These are phyloP conservation scores for Rhizoclosmatium sp. DNA, from an alignment of 192 early-diverging fungal species.

Conservation along the genomic window DNA sequence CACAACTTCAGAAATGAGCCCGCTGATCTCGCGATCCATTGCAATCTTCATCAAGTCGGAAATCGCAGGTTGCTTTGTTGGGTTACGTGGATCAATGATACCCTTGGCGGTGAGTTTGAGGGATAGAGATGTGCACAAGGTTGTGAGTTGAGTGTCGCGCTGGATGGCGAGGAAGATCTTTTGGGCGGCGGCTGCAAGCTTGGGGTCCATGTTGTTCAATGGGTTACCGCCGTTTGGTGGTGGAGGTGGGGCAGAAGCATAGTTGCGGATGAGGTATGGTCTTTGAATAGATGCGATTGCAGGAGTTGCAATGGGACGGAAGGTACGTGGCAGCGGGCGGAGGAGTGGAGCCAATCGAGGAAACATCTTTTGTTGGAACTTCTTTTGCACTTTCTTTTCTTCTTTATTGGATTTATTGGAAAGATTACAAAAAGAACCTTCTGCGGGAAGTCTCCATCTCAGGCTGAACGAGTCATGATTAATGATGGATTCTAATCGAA, in stretches of 20 bases:
- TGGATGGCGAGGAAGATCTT: constrained; percentile 29
- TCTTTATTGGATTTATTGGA: no score
- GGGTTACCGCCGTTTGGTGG: background rate
- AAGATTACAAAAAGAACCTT: constrained; percentile 73
- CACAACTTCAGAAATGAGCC: constrained; percentile 50
- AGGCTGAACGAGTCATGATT: constrained; percentile 48
- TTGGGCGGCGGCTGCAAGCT: background rate
- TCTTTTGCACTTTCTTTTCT: no score
- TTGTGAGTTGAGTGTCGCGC: constrained; percentile 5
- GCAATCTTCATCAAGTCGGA: constrained; percentile 14
- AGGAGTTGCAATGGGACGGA: no score
- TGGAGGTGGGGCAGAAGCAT: background rate
- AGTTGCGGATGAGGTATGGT: background rate
- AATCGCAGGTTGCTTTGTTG: constrained; percentile 10
- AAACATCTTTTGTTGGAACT: background rate
- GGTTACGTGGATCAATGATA: constrained; percentile 20
- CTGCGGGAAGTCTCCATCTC: constrained; percentile 88
- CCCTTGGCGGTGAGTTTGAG: background rate
- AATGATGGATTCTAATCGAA: background rate
- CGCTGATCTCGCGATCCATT: constrained; percentile 26
- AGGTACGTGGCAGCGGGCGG: background rate
- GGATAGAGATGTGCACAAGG: background rate
- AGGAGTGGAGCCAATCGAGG: background rate
- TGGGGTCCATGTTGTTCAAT: constrained; percentile 1
- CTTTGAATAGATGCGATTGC: background rate